Conservation (phyloP, 1,139 yeast genomes). For the Pichia sp. region DNA sequence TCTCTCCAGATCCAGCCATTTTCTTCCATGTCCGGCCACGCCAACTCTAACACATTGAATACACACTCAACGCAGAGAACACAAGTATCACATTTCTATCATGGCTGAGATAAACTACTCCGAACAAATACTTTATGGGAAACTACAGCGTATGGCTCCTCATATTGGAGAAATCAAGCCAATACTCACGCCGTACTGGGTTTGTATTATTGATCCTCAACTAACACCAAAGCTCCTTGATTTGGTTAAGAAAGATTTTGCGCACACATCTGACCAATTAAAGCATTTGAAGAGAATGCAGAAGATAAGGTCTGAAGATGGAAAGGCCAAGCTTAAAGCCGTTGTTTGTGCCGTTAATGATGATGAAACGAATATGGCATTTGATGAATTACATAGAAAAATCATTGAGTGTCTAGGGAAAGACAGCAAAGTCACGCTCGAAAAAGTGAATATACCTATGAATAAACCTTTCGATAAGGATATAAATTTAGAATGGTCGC, state of each 20-base stretch:
- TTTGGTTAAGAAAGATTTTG: constrained; percentile 18
- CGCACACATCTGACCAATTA: constrained; percentile 32
- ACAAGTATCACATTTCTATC: no score
- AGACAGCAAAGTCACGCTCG: constrained; percentile 21
- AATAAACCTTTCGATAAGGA: constrained; percentile 60
- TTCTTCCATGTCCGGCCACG: no score
- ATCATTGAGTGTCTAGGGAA: constrained; percentile 14
- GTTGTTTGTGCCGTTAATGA: constrained; percentile 16
- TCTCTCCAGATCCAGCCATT: no score
- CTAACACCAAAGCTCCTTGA: constrained; percentile 31
- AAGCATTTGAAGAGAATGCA: constrained; percentile 36
- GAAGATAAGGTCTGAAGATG: constrained; percentile 14
- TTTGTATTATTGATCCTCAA: constrained; percentile 39
- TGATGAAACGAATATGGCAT: constrained; percentile 7
- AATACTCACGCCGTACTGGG: constrained; percentile 49
- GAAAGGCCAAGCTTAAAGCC: constrained; percentile 31
- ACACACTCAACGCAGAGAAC: no score
- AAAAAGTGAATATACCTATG: constrained; percentile 36
- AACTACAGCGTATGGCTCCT: constrained; percentile 39
- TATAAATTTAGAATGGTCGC: constrained; percentile 56
- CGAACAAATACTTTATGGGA: constrained; percentile 40
- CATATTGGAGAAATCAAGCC: constrained; percentile 25
- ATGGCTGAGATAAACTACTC: no score
- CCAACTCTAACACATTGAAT: no score
- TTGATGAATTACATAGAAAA: constrained; percentile 16